Evolutionary conservation across 805 yeast species (phyloP).

Genomic region (Metschnikowia reukaufii): DNA sequence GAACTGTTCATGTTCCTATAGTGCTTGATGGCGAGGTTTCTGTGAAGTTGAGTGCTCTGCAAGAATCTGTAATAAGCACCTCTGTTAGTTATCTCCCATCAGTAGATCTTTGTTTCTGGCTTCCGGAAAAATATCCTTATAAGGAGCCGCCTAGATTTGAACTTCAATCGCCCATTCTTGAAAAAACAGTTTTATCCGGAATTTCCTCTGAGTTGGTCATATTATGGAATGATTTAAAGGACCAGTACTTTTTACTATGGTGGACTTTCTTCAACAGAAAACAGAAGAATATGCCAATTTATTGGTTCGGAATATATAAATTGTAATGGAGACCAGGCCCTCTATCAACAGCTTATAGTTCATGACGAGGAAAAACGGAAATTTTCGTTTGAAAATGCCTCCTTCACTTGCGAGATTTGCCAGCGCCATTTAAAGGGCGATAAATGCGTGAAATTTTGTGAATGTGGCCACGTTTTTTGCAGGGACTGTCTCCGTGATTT

Average conservation of each 20-base stretch:
- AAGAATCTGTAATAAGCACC: neutral
- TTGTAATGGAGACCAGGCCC: conserved; percentile 11
- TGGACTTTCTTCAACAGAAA: conserved; percentile 33
- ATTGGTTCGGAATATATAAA: conserved; percentile 8
- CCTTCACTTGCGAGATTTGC: conserved; percentile 59
- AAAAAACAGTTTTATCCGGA: conserved; percentile 12
- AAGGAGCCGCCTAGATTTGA: conserved; percentile 25
- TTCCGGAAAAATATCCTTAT: conserved; percentile 39
- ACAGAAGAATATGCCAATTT: neutral
- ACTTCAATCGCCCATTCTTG: conserved; percentile 34
- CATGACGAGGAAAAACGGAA: conserved; percentile 23
- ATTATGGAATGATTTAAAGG: conserved; percentile 37
- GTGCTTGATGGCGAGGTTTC: conserved; percentile 20
- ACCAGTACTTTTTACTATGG: conserved; percentile 43
- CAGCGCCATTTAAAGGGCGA: conserved; percentile 49
- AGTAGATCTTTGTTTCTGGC: conserved; percentile 25
- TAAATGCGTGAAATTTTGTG: conserved; percentile 32
- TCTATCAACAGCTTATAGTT: conserved; percentile 18
- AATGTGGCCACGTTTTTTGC: conserved; percentile 23
- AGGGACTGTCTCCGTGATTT: conserved; percentile 15
- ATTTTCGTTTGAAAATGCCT: conserved; percentile 30
- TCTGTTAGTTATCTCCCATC: conserved; percentile 32
- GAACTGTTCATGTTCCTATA: conserved; percentile 29
- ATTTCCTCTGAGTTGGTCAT: conserved; percentile 21
- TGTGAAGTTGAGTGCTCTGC: conserved; percentile 9